Evolutionary conservation across 306 rosid genomes (phyloP).

Genomic region (Boehmeria nivea): DNA sequence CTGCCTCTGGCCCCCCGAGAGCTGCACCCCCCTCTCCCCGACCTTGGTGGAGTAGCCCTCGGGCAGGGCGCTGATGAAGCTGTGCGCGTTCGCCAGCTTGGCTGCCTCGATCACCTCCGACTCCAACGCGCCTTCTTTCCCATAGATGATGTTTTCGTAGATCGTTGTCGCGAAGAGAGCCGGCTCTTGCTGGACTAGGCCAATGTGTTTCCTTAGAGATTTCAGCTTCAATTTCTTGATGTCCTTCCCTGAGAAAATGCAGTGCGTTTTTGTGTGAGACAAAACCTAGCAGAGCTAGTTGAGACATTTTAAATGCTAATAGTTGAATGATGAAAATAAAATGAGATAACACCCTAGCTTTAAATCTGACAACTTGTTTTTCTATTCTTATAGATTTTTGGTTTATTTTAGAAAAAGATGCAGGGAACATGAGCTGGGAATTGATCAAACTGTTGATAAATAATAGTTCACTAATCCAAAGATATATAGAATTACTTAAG

Average conservation of each 20-base stretch:
- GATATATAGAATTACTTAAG: too few species aligned
- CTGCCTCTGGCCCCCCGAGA: constrained; percentile 89
- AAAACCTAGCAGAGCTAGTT: too few species aligned
- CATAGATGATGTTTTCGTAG: constrained; percentile 74
- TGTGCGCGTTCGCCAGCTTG: constrained; percentile 84
- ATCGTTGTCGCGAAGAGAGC: constrained; percentile 89
- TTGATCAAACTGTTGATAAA: too few species aligned
- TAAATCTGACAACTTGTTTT: too few species aligned
- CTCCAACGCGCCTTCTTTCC: constrained; percentile 83
- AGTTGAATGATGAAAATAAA: background rate
- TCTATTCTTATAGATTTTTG: too few species aligned
- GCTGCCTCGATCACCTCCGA: constrained; percentile 88
- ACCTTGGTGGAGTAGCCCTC: constrained; percentile 95
- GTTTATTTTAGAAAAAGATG: too few species aligned
- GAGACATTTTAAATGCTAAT: too few species aligned
- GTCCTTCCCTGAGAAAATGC: constrained; percentile 72
- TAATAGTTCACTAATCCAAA: too few species aligned
- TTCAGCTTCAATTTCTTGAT: constrained; percentile 60
- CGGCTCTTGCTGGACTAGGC: constrained; percentile 94
- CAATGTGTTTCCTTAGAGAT: constrained; percentile 76
- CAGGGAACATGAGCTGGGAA: too few species aligned
- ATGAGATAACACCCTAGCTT: too few species aligned
- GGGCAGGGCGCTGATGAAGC: constrained; percentile 74
- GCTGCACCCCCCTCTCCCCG: constrained; percentile 89
- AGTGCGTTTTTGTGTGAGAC: too few species aligned